phyloP scores from a whole-genome alignment of 2,329 filamentous ascomycete genomes.

The Colletotrichum tropicale region DNA sequence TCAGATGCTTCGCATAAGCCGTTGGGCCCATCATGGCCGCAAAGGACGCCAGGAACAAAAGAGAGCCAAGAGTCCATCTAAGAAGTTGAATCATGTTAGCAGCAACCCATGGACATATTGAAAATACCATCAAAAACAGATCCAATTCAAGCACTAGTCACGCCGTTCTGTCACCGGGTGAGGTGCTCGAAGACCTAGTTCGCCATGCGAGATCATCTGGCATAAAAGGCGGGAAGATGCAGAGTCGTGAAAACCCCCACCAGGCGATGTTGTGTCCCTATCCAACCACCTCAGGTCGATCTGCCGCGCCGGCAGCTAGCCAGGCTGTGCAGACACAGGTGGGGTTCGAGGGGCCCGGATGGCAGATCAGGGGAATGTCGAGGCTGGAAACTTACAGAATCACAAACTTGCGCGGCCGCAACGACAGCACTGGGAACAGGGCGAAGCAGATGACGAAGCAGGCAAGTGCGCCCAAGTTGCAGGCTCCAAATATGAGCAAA shows the following conservation, averaged over 20 bases:
- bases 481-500: constrained; percentile 87
- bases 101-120: constrained; percentile 13
- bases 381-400: constrained; percentile 77
- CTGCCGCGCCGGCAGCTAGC: constrained; percentile 8
- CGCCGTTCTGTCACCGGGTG: constrained; percentile 6
- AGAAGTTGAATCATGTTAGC: constrained; percentile 29
- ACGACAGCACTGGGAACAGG: constrained; percentile 81
- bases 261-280: neutral
- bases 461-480: constrained; percentile 85
- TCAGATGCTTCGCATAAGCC: constrained; percentile 81
- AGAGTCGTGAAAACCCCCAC: constrained; percentile 24
- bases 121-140: neutral
- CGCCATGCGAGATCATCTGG: constrained; percentile 29
- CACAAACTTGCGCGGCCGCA: constrained; percentile 91
- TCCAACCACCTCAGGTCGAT: neutral
- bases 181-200: neutral
- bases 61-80: constrained; percentile 94
- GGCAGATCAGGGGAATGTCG: constrained; percentile 15
- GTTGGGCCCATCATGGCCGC: constrained; percentile 92
- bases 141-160: neutral
- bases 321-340: neutral
- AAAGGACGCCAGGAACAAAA: constrained; percentile 90
- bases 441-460: constrained; percentile 95
- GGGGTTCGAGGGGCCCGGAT: neutral
- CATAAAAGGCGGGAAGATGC: constrained; percentile 39